Conservation (phyloP, 257 asterid genomes). For the Fraxinus quadrangulata region DNA sequence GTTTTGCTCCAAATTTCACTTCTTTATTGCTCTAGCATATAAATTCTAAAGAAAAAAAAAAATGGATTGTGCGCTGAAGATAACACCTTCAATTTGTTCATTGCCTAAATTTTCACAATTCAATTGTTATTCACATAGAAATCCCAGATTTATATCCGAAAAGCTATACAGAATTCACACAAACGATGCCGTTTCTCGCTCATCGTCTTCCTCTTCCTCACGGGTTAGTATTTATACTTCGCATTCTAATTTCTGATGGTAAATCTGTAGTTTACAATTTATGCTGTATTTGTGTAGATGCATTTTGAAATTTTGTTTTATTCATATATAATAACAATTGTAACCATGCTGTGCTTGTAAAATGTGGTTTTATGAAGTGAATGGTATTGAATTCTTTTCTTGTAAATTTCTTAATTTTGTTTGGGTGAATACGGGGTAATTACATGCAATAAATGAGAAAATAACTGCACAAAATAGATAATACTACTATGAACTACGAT, state of each 20-base stretch:
- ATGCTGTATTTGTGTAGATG: neutral
- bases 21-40: neutral
- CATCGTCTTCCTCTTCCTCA: conserved; percentile 16
- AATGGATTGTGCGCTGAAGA: conserved; percentile 39
- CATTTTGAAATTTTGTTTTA: neutral
- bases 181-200: conserved; percentile 27
- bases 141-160: conserved; percentile 26
- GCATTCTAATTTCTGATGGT: neutral
- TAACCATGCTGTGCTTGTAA: neutral
- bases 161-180: conserved; percentile 19
- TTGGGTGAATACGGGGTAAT: neutral
- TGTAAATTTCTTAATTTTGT: neutral
- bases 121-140: conserved; percentile 19
- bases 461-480: neutral
- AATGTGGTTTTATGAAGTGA: neutral
- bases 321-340: neutral
- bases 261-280: neutral
- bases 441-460: neutral
- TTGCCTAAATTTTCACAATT: conserved; percentile 30
- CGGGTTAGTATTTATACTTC: conserved; percentile 37
- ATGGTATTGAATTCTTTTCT: neutral
- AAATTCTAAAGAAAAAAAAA: conserved; percentile 7
- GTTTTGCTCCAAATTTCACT: neutral
- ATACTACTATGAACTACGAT: neutral
- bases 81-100: conserved; percentile 31